Evolutionary conservation across 2,329 filamentous ascomycete species (phyloP).

Genomic region (Colletotrichum neosansevieriae): DNA sequence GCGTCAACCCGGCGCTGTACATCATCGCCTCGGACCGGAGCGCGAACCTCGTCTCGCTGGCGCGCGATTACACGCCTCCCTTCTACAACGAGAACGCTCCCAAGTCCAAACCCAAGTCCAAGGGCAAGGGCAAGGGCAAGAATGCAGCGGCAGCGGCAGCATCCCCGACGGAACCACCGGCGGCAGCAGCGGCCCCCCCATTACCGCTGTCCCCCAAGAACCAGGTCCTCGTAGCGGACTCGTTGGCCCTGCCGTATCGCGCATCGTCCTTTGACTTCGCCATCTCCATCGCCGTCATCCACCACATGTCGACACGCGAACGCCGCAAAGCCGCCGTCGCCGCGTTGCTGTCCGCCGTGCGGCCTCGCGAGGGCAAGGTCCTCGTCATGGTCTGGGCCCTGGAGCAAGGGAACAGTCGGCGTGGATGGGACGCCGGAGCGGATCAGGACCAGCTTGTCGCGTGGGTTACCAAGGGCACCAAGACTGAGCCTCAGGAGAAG

Average conservation of each 20-base stretch:
- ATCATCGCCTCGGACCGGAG: constrained; percentile 89
- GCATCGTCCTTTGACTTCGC: constrained; percentile 76
- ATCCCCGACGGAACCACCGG: background rate
- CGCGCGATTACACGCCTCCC: constrained; percentile 47
- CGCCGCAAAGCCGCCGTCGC: constrained; percentile 80
- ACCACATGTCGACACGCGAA: constrained; percentile 85
- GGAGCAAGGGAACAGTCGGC: constrained; percentile 86
- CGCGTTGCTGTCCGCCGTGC: constrained; percentile 77
- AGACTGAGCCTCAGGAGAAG: constrained; percentile 42
- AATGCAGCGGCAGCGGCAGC: background rate
- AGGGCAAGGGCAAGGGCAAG: constrained; percentile 37
- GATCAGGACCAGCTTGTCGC: constrained; percentile 95
- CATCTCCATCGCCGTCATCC: constrained; percentile 93
- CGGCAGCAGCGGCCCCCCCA: background rate
- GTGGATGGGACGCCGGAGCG: constrained; percentile 87
- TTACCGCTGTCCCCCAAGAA: constrained; percentile 23
- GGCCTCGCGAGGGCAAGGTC: constrained; percentile 71
- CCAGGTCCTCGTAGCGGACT: constrained; percentile 83
- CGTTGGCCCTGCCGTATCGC: constrained; percentile 84
- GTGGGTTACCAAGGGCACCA: constrained; percentile 77
- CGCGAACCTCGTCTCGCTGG: constrained; percentile 65
- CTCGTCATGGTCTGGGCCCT: constrained; percentile 96
- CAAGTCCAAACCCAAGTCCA: constrained; percentile 23
- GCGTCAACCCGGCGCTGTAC: constrained; percentile 81
- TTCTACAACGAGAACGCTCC: constrained; percentile 15